Base-by-base conservation (phyloP, 345 rosid species). In the Combretum micranthum region DNA sequence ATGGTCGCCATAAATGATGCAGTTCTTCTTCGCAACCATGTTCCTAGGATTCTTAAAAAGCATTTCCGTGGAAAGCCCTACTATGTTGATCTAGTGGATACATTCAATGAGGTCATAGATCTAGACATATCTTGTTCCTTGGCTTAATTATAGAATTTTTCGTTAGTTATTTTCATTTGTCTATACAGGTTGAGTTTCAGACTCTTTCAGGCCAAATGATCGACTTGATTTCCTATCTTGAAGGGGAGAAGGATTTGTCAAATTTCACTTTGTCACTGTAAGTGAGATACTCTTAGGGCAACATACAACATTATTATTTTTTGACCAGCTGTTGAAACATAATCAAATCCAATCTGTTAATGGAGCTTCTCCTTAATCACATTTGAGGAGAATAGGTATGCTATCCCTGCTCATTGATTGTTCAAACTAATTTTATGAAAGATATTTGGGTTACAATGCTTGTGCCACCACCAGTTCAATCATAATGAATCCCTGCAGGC, bases 151-250 rank as follows among this genome's bases (percentile, higher is more conserved):
- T 46, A 14, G 4, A 9, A 52, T 52, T 15, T 61, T 63, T 12
- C 8, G 58, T 52, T 20, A n/a, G 18, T 19, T 16, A 53, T 53
- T 45, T 23, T 52, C 50, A 51, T 53, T 54, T 51, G 37, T 64
- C 43, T 66, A 51, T 60, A 22, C 70, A 87, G 90, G 89, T 87
- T 37, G 96, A 83, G 74, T 76, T 88, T 56, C 96, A 88, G 75
- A 75, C 86, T 39, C 69, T 81, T 46, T 81, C 73, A 15, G 93
- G 96, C 57, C 86, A 88, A 77, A 81, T 85, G 96, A 79, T 88
- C 57, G 93, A 88, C 76, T 74, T 88, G 77, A 88, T 85, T 67
- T 77, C 84, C 56, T 74, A 84, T 18, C 71, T 78, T 37, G 76
- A 83, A 73, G 86, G 93, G 52, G 90, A 83, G 65, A 81, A 81